Conservation (phyloP, 768 basidiomycete species). For the Auriscalpium orientale region DNA sequence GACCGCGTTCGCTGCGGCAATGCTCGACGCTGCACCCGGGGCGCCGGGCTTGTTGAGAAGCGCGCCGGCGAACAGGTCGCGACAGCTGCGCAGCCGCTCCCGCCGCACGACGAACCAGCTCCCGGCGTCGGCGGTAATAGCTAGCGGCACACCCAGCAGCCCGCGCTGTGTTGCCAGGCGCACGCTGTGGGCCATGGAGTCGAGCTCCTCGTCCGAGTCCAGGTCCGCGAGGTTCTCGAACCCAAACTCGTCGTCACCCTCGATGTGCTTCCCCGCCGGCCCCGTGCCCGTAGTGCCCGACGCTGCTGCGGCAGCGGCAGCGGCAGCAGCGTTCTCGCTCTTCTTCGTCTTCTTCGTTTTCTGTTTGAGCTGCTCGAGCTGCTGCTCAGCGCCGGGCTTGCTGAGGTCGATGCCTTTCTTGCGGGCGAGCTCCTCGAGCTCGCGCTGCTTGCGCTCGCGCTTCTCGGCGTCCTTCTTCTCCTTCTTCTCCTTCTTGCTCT, state of each 20-base stretch:
- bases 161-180: constrained; percentile 49
- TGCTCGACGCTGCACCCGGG: constrained; percentile 14
- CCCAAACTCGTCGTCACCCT: constrained; percentile 41
- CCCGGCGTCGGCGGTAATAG: constrained; percentile 63
- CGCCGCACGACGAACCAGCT: constrained; percentile 79
- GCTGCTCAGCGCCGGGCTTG: constrained; percentile 33
- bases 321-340: constrained; percentile 27
- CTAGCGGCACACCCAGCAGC: constrained; percentile 56
- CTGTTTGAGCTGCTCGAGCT: constrained; percentile 22
- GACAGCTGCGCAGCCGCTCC: constrained; percentile 44
- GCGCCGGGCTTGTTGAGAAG: constrained; percentile 14
- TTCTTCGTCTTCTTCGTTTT: constrained; percentile 63
- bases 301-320: constrained; percentile 33
- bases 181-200: constrained; percentile 60
- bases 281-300: constrained; percentile 23
- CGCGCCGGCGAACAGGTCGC: constrained; percentile 24
- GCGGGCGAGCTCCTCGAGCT: constrained; percentile 60
- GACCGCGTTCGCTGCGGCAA: constrained; percentile 13
- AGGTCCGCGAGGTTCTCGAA: constrained; percentile 67
- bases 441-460: constrained; percentile 71
- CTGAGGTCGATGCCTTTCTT: constrained; percentile 41
- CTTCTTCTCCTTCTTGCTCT: constrained; percentile 83
- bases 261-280: constrained; percentile 41
- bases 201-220: constrained; percentile 82
- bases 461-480: constrained; percentile 77